Evolutionary conservation across 805 yeast genomes (phyloP).

Genomic region (Candida dajiaensis): DNA sequence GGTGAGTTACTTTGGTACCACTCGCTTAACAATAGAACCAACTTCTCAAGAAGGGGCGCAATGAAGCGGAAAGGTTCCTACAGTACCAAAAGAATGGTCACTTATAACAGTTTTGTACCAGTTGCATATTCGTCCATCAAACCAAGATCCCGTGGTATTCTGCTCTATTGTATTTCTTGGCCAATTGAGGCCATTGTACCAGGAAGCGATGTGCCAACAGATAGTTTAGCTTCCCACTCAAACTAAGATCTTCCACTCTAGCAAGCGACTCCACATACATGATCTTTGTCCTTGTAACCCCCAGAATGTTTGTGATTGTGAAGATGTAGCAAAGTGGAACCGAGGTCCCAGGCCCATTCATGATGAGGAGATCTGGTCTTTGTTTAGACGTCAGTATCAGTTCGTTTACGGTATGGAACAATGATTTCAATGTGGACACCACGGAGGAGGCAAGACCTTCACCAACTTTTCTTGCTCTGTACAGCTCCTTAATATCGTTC

Average conservation of each 20-base stretch:
- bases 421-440: constrained; percentile 30
- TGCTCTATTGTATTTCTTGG: constrained; percentile 44
- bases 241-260: constrained; percentile 65
- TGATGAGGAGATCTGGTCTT: constrained; percentile 39
- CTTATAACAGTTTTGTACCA: no score
- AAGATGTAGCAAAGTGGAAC: constrained; percentile 61
- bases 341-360: constrained; percentile 82
- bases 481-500: constrained; percentile 28
- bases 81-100: no score
- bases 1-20: no score
- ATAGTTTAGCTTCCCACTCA: constrained; percentile 67
- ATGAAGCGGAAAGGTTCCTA: no score
- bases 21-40: neutral
- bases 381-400: constrained; percentile 5
- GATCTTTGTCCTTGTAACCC: constrained; percentile 46
- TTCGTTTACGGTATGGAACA: constrained; percentile 5
- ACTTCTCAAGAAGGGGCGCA: no score
- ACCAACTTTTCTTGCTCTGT: constrained; percentile 58
- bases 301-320: constrained; percentile 44
- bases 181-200: constrained; percentile 83
- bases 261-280: constrained; percentile 86
- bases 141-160: constrained; percentile 79
- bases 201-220: constrained; percentile 72
- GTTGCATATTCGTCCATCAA: no score
- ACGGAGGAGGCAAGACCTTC: constrained; percentile 44